Base-by-base conservation (phyloP, 2,329 filamentous ascomycete genomes). In the Cryphonectria carpinicola region DNA sequence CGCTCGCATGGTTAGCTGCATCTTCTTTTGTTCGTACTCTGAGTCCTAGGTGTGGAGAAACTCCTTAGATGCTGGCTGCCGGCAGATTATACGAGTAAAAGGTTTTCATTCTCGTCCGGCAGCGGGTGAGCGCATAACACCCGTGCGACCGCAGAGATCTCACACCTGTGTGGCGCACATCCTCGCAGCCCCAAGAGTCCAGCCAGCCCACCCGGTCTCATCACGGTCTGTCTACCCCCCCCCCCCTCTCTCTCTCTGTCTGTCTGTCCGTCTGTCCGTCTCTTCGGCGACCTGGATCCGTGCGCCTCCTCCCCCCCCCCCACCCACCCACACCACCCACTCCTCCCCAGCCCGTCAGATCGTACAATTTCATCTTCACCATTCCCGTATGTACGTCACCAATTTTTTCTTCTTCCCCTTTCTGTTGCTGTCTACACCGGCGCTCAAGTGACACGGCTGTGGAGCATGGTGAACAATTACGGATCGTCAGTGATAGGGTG, bases 101-200 rank as follows among this genome's bases (percentile, higher is more conserved):
- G 56, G 46, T 37, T 68, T 72, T 73, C 69, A 70, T 73, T 73
- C 69, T 73, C 70, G 71, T 73, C 71, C 58, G 63, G 67, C 65
- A 49, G 62, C 65, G 71, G 71, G 67, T 61, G 39, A 39, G 64
- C 52, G 71, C 71, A 73, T 64, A n/a, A 49, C 46, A 54, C 46
- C 54, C 10, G 67, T 71, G 70, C 68, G 56, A 72, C 71, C 62
- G 56, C 61, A 71, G 49, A 68, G 68, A 69, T 61, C 64, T 71
- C 69, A 71, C 52, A 56, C 67, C 61, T 58, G 70, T 71, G 69
- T 22, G 46, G 46, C 46, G 70, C 71, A 39, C 66, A 64, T 63
- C 46, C 62, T 71, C 58, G 56, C 61, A 68, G 64, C 65, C 65
- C 58, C 49, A 54, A 19, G 5, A 5, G 19, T 61, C 49, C 66